Evolutionary conservation across 805 yeast genomes (phyloP).

Genomic region (Hyphopichia homilentoma): DNA sequence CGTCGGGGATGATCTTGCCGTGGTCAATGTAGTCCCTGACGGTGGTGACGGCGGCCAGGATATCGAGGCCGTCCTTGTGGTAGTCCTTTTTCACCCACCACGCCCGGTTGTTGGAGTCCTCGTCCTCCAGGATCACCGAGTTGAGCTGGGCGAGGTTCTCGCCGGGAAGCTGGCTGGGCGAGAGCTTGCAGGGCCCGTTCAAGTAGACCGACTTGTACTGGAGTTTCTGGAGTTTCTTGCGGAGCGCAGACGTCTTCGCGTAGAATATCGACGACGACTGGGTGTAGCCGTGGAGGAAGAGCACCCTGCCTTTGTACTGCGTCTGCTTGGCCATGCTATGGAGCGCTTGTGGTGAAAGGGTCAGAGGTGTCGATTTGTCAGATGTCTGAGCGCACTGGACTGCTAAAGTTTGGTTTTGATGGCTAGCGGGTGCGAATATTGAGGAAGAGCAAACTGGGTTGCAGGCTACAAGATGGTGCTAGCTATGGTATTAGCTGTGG

Average conservation of each 20-base stretch:
- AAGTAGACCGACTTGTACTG: conserved; percentile 72
- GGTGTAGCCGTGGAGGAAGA: conserved; percentile 90
- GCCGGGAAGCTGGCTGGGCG: conserved; percentile 70
- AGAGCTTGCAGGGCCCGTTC: conserved; percentile 70
- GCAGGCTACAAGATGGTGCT: no score
- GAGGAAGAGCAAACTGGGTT: no score
- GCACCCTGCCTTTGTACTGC: conserved; percentile 44
- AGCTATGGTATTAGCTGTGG: no score
- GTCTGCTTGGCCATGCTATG: conserved; percentile 2
- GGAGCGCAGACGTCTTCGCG: conserved; percentile 82
- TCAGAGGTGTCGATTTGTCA: neutral
- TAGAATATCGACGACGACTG: conserved; percentile 83
- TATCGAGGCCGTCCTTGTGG: conserved; percentile 39
- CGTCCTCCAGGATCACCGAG: conserved; percentile 31
- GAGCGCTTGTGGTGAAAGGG: no score
- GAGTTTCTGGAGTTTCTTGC: conserved; percentile 66
- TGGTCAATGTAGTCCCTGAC: conserved; percentile 49
- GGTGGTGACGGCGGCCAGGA: conserved; percentile 49
- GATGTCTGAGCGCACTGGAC: no score
- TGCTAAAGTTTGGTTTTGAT: no score
- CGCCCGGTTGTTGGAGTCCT: conserved; percentile 43
- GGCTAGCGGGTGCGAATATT: no score
- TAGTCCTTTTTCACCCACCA: conserved; percentile 70
- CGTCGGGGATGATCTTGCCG: conserved; percentile 46
- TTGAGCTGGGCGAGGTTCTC: conserved; percentile 50